A percentile compares a stretch with the other conserved stretches of the same genome.
Conservation (phyloP, 2,329 filamentous ascomycete species). For the Fusarium sp. region DNA sequence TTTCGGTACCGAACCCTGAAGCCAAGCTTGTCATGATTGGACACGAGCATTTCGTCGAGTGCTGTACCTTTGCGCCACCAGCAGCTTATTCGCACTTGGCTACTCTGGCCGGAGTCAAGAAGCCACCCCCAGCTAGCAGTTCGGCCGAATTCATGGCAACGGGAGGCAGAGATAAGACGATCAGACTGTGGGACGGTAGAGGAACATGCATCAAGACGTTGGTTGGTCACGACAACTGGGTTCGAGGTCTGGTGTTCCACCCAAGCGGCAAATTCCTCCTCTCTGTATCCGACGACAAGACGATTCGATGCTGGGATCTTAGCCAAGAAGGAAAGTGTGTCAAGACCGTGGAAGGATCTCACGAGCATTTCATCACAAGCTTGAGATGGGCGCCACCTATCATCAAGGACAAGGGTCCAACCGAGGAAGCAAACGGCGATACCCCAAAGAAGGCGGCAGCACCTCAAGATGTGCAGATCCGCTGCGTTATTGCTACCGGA, state of each 20-base stretch:
- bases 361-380: constrained; percentile 87
- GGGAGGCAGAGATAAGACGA: constrained; percentile 88
- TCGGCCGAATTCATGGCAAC: constrained; percentile 91
- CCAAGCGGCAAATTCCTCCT: constrained; percentile 91
- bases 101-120: constrained; percentile 82
- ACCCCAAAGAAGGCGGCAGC: constrained; percentile 37
- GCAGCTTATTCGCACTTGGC: constrained; percentile 82
- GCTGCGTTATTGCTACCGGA: constrained; percentile 87
- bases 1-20: constrained; percentile 72
- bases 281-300: constrained; percentile 89
- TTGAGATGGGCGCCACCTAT: constrained; percentile 82
- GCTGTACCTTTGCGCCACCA: constrained; percentile 86
- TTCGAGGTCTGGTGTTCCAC: constrained; percentile 86
- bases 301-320: constrained; percentile 92
- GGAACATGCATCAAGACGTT: constrained; percentile 88
- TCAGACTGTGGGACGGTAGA: constrained; percentile 87
- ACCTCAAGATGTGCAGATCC: constrained; percentile 69
- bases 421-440: constrained; percentile 36
- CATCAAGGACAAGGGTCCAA: constrained; percentile 36
- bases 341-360: constrained; percentile 79
- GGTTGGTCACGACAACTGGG: constrained; percentile 93
- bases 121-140: constrained; percentile 77
- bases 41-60: constrained; percentile 88
- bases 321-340: constrained; percentile 91
- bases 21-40: constrained; percentile 83